Conservation (phyloP, 1,284 basidiomycete species). For the Boletus mariae region DNA sequence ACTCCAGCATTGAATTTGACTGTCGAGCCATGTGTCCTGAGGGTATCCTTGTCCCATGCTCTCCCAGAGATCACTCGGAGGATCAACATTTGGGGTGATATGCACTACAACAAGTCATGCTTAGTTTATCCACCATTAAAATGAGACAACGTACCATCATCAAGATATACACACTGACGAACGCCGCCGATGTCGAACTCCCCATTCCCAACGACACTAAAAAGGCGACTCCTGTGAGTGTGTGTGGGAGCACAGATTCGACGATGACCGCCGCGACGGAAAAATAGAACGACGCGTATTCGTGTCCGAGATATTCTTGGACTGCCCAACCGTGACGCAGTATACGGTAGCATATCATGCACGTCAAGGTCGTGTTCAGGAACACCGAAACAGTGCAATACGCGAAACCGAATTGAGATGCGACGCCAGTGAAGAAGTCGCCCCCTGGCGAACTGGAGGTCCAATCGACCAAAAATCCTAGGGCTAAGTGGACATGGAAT, state of each 20-base stretch:
- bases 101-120: constrained; percentile 14
- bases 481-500: constrained; percentile 7
- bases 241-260: constrained; percentile 29
- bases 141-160: constrained; percentile 19
- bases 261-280: constrained; percentile 13
- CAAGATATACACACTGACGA: constrained; percentile 18
- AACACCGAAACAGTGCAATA: constrained; percentile 22
- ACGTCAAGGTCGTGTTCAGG: constrained; percentile 19
- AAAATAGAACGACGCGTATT: constrained; percentile 22
- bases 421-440: constrained; percentile 18
- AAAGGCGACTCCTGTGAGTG: constrained; percentile 26
- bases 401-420: constrained; percentile 14
- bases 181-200: constrained; percentile 10
- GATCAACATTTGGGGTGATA: constrained; percentile 32
- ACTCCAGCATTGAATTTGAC: constrained; percentile 6
- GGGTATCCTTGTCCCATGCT: constrained; percentile 12
- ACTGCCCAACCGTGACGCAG: constrained; percentile 12
- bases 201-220: constrained; percentile 19
- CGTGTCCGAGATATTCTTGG: constrained; percentile 9
- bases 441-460: constrained; percentile 14
- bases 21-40: neutral
- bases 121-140: neutral
- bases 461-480: constrained; percentile 19
- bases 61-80: constrained; percentile 18
- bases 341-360: constrained; percentile 26